Conservation (phyloP, 1,139 yeast genomes). For the Nakaseomyces delphensis region DNA sequence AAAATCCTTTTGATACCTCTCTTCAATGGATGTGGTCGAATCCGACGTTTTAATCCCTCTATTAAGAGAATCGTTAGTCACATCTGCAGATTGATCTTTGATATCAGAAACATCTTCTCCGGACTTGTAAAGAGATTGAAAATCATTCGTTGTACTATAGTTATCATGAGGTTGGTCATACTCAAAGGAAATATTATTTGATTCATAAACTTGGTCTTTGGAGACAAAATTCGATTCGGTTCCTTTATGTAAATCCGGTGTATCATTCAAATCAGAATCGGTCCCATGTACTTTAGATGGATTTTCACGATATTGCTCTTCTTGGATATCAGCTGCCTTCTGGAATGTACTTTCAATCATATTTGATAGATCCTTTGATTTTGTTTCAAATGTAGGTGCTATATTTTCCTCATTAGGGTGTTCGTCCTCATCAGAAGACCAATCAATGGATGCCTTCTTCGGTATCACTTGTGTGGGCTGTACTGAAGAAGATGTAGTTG, state of each 20-base stretch:
- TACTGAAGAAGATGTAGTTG: slow-evolving; percentile 12
- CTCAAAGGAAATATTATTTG: slow-evolving; percentile 1
- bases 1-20: slow-evolving; percentile 11
- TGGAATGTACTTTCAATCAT: slow-evolving; percentile 5
- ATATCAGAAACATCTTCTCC: slow-evolving; percentile 2
- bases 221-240: neutral
- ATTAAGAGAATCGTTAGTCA: neutral
- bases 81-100: neutral
- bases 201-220: neutral
- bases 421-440: slow-evolving; percentile 75
- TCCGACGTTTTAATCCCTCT: neutral
- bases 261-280: slow-evolving; percentile 2
- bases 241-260: neutral
- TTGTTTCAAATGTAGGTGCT: neutral
- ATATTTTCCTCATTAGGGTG: neutral
- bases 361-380: slow-evolving; percentile 2
- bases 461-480: slow-evolving; percentile 66
- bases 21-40: slow-evolving; percentile 7
- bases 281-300: neutral
- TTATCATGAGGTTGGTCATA: slow-evolving; percentile 3
- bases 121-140: slow-evolving; percentile 2
- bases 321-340: neutral
- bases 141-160: slow-evolving; percentile 3
- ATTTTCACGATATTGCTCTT: slow-evolving; percentile 3
- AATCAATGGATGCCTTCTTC: slow-evolving; percentile 64